phyloP scores from a whole-genome alignment of 75 land plant species.

The Selaginella moellendorffii region DNA sequence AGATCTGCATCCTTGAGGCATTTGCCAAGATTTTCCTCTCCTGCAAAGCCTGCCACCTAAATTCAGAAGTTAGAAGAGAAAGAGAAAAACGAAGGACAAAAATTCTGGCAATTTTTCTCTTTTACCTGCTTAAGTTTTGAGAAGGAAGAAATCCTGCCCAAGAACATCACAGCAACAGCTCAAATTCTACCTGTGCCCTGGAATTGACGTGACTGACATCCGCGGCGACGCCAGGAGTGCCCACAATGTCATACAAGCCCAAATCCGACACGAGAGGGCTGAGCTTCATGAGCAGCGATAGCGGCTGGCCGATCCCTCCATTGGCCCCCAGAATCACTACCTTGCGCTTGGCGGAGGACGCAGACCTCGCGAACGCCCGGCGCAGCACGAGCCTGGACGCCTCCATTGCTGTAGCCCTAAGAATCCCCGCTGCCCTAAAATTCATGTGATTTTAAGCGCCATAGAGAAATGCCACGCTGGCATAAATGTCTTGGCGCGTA shows the following conservation, averaged over 20 bases:
- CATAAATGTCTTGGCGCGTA: neutral
- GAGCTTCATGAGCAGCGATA: slow-evolving; percentile 4
- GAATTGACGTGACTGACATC: slow-evolving; percentile 6
- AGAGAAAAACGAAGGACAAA: no score
- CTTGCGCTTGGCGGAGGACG: neutral
- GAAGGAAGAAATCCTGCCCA: no score
- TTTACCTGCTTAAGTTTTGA: no score
- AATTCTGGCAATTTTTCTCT: no score
- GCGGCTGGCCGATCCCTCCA: slow-evolving; percentile 7
- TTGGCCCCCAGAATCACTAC: neutral
- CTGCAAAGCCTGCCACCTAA: neutral
- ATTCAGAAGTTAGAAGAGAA: no score
- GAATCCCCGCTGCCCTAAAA: neutral
- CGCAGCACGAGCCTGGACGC: neutral
- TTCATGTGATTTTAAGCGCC: neutral
- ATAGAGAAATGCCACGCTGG: neutral
- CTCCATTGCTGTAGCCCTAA: neutral
- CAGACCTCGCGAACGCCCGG: neutral
- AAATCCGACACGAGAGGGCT: slow-evolving; percentile 6
- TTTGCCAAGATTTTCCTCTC: neutral
- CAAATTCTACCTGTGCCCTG: slow-evolving; percentile 3
- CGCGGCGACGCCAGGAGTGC: neutral
- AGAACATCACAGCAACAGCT: no score
- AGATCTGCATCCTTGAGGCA: neutral
- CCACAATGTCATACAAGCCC: slow-evolving; percentile 6